phyloP scores from a whole-genome alignment of 2,329 filamentous ascomycete genomes.

The Sclerotiophoma versabilis region DNA sequence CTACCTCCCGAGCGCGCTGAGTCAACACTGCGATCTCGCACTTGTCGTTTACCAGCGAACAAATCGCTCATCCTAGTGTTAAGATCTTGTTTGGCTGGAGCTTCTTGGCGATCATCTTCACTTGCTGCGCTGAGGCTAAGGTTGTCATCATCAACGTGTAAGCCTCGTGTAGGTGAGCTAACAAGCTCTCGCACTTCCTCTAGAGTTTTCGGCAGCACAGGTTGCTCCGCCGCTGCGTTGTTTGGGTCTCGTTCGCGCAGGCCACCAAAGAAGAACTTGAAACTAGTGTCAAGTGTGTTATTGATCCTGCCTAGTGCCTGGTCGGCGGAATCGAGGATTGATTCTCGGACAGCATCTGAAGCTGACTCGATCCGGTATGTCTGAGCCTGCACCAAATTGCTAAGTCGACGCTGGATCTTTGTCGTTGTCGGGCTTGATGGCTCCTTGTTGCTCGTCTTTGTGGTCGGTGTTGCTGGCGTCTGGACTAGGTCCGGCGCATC shows the following conservation, averaged over 20 bases:
- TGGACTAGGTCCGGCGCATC: slow-evolving; percentile 50
- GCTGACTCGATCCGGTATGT: slow-evolving; percentile 82
- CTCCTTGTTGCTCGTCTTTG: slow-evolving; percentile 28
- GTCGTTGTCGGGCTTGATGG: slow-evolving; percentile 48
- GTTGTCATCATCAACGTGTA: slow-evolving; percentile 59
- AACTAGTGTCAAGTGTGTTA: slow-evolving; percentile 87
- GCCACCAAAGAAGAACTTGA: slow-evolving; percentile 90
- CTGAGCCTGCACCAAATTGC: slow-evolving; percentile 84
- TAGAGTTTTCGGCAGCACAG: slow-evolving; percentile 81
- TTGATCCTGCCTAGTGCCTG: slow-evolving; percentile 92
- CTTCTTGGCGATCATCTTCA: slow-evolving; percentile 49
- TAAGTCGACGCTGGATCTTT: slow-evolving; percentile 76
- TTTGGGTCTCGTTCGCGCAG: slow-evolving; percentile 70
- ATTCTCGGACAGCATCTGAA: slow-evolving; percentile 76
- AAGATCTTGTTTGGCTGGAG: slow-evolving; percentile 42
- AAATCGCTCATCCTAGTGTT: slow-evolving; percentile 72
- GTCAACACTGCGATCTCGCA: slow-evolving; percentile 78
- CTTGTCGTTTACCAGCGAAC: slow-evolving; percentile 69
- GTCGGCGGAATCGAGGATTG: slow-evolving; percentile 80
- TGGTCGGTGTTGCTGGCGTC: slow-evolving; percentile 45
- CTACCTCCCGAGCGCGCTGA: slow-evolving; percentile 71
- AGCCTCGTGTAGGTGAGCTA: slow-evolving; percentile 66
- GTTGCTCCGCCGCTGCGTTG: slow-evolving; percentile 37
- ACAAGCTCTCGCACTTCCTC: slow-evolving; percentile 93
- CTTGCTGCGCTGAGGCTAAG: slow-evolving; percentile 59